Evolutionary conservation across 169 alveolate genomes (phyloP).

Genomic region (Babesia bigemina): DNA sequence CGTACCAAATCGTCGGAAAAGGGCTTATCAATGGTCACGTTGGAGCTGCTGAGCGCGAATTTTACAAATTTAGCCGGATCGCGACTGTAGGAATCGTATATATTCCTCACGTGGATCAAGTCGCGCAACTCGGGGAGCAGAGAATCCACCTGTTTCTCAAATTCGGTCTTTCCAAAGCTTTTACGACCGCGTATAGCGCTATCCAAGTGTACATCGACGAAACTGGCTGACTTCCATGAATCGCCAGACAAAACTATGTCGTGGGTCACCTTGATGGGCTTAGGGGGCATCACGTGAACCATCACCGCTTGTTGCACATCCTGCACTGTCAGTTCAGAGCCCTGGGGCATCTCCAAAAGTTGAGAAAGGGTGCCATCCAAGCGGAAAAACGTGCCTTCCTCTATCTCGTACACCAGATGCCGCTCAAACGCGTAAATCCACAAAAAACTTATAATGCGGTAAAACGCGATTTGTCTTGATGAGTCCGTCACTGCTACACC

Average conservation of each 20-base stretch:
- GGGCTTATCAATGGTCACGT: background rate
- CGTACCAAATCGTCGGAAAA: background rate
- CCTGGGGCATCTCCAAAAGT: slow-evolving; percentile 1
- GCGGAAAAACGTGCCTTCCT: slow-evolving; percentile 17
- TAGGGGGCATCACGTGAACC: slow-evolving; percentile 43
- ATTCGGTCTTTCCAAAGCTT: slow-evolving; percentile 1
- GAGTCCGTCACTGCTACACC: slow-evolving; percentile 18
- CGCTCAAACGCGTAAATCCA: slow-evolving; percentile 33
- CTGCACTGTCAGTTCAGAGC: slow-evolving; percentile 2
- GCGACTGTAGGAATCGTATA: slow-evolving; percentile 9
- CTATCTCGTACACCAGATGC: slow-evolving; percentile 15
- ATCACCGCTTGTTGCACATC: slow-evolving; percentile 16
- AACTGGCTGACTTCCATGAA: slow-evolving; percentile 3
- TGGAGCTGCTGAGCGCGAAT: background rate
- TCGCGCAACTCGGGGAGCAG: slow-evolving; percentile 35
- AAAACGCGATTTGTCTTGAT: slow-evolving; percentile 1
- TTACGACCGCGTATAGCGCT: background rate
- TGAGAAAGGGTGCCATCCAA: slow-evolving; percentile 18
- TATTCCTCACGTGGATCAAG: slow-evolving; percentile 28
- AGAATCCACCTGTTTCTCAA: slow-evolving; percentile 29
- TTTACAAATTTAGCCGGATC: slow-evolving; percentile 17
- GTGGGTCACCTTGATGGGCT: slow-evolving; percentile 39
- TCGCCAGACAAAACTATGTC: slow-evolving; percentile 20
- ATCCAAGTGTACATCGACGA: slow-evolving; percentile 22
- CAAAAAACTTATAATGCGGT: slow-evolving; percentile 2